phyloP scores from a whole-genome alignment of 495 filamentous ascomycete species.

The Tuber microsphaerosporum region DNA sequence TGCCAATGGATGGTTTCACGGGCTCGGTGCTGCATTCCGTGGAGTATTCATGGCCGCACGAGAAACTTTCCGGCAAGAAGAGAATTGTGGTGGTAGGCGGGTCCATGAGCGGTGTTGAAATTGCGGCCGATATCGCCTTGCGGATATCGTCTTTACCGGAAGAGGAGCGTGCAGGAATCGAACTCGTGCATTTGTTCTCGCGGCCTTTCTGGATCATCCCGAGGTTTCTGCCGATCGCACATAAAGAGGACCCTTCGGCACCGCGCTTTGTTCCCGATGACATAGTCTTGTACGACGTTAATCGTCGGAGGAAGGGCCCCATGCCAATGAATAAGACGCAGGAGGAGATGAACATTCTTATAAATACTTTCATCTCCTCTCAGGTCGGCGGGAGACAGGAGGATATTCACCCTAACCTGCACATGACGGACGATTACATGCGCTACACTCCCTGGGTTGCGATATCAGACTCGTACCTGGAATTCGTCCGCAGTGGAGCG shows the following conservation, averaged over 20 bases:
- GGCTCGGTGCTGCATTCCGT: constrained; percentile 41
- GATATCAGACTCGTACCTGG: constrained; percentile 62
- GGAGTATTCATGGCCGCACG: constrained; percentile 41
- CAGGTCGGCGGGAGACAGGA: constrained; percentile 60
- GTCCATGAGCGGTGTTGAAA: constrained; percentile 75
- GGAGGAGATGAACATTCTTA: constrained; percentile 48
- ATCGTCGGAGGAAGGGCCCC: constrained; percentile 52
- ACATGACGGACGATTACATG: constrained; percentile 41
- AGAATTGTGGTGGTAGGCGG: constrained; percentile 75
- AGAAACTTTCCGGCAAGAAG: constrained; percentile 39
- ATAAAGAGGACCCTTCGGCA: constrained; percentile 41
- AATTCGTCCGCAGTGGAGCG: constrained; percentile 60
- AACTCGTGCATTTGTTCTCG: constrained; percentile 61
- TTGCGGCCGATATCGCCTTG: constrained; percentile 62
- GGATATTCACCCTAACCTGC: constrained; percentile 47
- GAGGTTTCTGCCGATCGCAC: constrained; percentile 50
- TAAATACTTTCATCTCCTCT: constrained; percentile 51
- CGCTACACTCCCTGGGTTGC: constrained; percentile 57
- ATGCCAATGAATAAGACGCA: constrained; percentile 55
- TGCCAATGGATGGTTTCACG: constrained; percentile 53
- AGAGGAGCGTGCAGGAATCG: constrained; percentile 42
- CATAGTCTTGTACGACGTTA: constrained; percentile 63
- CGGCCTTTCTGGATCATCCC: constrained; percentile 69
- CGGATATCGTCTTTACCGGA: constrained; percentile 54
- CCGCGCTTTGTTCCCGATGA: constrained; percentile 61